Conservation (phyloP, 768 basidiomycete genomes). For the Nidularia pulvinata region DNA sequence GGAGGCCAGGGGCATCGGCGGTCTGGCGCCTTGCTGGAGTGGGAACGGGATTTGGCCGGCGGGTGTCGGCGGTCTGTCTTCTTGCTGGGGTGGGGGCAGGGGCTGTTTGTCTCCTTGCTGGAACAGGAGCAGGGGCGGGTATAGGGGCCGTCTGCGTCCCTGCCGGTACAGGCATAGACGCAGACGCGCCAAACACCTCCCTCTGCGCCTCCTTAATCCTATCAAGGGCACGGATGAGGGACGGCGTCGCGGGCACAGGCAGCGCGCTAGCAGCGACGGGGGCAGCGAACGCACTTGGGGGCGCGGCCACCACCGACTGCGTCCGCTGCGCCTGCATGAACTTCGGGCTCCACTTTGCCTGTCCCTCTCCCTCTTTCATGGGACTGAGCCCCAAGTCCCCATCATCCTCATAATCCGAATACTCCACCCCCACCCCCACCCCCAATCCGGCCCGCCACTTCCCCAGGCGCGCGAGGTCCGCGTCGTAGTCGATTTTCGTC, state of each 20-base stretch:
- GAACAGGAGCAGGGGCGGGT: not conserved
- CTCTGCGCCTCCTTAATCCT: constrained; percentile 56
- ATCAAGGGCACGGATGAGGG: constrained; percentile 62
- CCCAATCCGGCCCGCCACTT: constrained; percentile 22
- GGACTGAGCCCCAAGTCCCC: constrained; percentile 11
- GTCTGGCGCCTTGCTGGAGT: too few relatives aligned
- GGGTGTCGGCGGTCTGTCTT: too few relatives aligned
- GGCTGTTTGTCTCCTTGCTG: not conserved
- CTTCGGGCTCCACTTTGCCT: constrained; percentile 44
- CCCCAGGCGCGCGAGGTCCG: constrained; percentile 26
- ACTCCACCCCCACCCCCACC: constrained; percentile 27
- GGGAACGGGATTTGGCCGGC: too few relatives aligned
- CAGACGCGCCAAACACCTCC: constrained; percentile 33
- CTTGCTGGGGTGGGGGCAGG: too few relatives aligned
- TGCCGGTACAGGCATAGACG: not conserved
- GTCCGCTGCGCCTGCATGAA: constrained; percentile 30
- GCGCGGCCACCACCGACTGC: constrained; percentile 9
- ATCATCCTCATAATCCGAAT: constrained; percentile 53
- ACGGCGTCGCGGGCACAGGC: constrained; percentile 62
- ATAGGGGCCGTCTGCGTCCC: not conserved
- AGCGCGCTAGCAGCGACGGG: constrained; percentile 16
- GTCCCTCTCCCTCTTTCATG: constrained; percentile 2
- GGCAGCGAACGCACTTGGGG: constrained; percentile 16
- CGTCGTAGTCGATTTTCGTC: constrained; percentile 30
- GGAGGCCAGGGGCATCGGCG: not conserved